These are phyloP conservation scores for Leccinum laetum DNA, from an alignment of 1,284 basidiomycete species.

Conservation along the genomic window DNA sequence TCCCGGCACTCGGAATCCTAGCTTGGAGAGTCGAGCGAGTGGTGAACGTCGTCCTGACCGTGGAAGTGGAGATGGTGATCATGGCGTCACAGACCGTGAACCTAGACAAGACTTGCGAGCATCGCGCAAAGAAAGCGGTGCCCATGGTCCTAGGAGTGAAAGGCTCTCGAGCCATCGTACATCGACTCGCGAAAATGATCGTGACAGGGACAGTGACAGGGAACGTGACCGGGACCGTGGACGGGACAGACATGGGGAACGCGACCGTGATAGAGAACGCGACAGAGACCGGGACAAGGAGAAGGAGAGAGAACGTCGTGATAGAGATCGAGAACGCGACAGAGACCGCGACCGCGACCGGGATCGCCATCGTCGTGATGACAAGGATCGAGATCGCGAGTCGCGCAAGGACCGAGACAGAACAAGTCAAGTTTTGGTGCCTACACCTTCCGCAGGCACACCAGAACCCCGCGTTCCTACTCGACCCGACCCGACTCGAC, in stretches of 20 bases:
- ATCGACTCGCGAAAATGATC: constrained; percentile 31
- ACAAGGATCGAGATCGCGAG: constrained; percentile 42
- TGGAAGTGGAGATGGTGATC: constrained; percentile 41
- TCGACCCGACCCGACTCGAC: constrained; percentile 58
- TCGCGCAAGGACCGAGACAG: constrained; percentile 53
- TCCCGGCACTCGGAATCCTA: constrained; percentile 66
- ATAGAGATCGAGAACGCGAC: constrained; percentile 43
- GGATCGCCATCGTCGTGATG: constrained; percentile 36
- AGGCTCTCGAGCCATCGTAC: constrained; percentile 40
- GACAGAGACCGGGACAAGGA: constrained; percentile 42
- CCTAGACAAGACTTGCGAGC: constrained; percentile 43
- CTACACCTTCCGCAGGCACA: constrained; percentile 24
- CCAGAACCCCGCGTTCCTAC: constrained; percentile 56
- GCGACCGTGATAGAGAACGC: constrained; percentile 44
- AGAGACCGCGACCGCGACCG: constrained; percentile 37
- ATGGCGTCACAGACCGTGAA: constrained; percentile 46
- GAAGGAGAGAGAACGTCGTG: constrained; percentile 39
- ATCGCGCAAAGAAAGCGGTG: constrained; percentile 41
- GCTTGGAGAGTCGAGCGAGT: constrained; percentile 71
- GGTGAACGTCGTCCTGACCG: constrained; percentile 61
- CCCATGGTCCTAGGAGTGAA: constrained; percentile 47
- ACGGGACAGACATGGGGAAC: constrained; percentile 43
- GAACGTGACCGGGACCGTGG: constrained; percentile 45
- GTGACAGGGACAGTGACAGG: constrained; percentile 49
- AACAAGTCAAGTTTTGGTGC: constrained; percentile 34